Base-by-base conservation (phyloP, 2,329 filamentous ascomycete genomes). In the Rhexocercosporidium sp. region DNA sequence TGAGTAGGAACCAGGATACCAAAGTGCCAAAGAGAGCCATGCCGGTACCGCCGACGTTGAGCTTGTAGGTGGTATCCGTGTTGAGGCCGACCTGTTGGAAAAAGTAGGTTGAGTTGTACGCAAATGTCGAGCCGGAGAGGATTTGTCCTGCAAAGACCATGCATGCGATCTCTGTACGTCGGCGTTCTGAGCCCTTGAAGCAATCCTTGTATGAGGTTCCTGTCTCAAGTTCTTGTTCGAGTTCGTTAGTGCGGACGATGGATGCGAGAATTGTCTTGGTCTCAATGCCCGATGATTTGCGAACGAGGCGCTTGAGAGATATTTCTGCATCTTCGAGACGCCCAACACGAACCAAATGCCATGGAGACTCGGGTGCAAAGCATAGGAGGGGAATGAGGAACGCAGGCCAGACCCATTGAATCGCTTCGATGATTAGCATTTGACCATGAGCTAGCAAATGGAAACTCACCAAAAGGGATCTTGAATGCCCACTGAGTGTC, bases 121-220 rank as follows among this genome's bases (percentile, higher is more conserved):
- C 86, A 66, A 90, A 83, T 22, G 86, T 85, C 67, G 86, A 86
- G 16, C 88, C 87, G 57, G 83, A 85, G 3, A 90, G 79, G 20
- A 88, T 86, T 73, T 90, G 88, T 1, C 86, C 87, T 12, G 84
- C 82, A 78, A 88, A 90, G 4, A 86, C 85, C 72, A 88, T 86
- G 60, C 81, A 78, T 0, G 82, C 81, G 29, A 86, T 84, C 70
- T 85, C 84, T 0, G 84, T 85, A 14, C 84, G 80, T 5, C 82
- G 77, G 14, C 80, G 72, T 65, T 83, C 84, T 49, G 78, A 75
- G 0, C 80, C 81, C 59, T 77, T 81, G 70, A 86, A 80, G 53
- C 83, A 84, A 66, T 85, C 83, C 31, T 75, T 14, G 66, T 85
- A 86, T 0, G 78, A 81, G 31, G 80, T 83, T 0, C 80, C 81